Base-by-base conservation (phyloP, 768 basidiomycete species). In the Russula compacta region DNA sequence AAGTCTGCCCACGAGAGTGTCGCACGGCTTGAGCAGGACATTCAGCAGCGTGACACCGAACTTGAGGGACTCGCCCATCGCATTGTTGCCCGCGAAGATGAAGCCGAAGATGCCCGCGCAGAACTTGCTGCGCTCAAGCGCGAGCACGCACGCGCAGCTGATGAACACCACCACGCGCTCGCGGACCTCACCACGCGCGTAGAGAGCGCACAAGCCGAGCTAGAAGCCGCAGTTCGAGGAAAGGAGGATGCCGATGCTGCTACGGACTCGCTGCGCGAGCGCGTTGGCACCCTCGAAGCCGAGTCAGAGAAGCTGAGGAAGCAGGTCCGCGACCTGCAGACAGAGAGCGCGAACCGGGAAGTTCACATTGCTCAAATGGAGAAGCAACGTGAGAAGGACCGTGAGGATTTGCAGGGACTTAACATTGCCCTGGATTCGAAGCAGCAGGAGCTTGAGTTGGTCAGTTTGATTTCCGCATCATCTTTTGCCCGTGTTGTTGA, bases 361-460 rank as follows among this genome's bases (percentile, higher is more conserved):
- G 79, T 95, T 40, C 87, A 85, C 69, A 79, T 94, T 44, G 75
- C 83, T 14, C 86, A 89, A 67, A 72, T 91, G 54, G 79, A 78
- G 63, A 90, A 89, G 73, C 78, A 86, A 67, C 77, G 81, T 42
- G 75, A 76, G 0, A 77, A 84, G 68, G 81, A 87, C 63, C 85
- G 86, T 71, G 87, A 93, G 46, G 93, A 95, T 71, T 71, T 88
- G 21, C 73, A 81, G 51, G 87, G 89, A n/a, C 73, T 95, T 67
- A 94, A 95, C 67, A 92, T 95, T 39, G 94, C 93, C 0, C 73
- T 97, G 56, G 92, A 95, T 72, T 86, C 92, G 29, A 97, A 97
- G 73, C 94, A 97, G 68, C 92, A 95, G 71, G 94, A 95, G 71
- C 75, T 97, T 42, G 92, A 95, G 70, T 70, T 95, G 72, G 94